These are phyloP conservation scores for Corynespora cassiicola DNA, from an alignment of 2,329 filamentous ascomycete species.

Conservation along the genomic window DNA sequence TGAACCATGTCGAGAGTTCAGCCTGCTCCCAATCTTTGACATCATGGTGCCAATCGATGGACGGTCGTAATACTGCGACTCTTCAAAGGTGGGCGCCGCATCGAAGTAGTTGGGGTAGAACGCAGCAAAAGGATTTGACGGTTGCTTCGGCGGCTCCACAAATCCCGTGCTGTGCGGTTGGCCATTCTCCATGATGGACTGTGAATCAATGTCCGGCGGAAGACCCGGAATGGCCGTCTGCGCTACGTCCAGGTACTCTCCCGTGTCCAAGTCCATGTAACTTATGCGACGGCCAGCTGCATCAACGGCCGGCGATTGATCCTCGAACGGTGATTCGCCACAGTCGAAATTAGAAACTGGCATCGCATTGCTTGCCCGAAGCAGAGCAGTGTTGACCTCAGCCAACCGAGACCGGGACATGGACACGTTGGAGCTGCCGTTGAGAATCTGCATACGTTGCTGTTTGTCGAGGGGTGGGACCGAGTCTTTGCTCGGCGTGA, in stretches of 20 bases:
- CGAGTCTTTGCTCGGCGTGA: slow-evolving; percentile 43
- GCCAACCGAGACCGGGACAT: slow-evolving; percentile 33
- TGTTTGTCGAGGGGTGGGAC: slow-evolving; percentile 39
- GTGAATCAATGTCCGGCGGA: slow-evolving; percentile 25
- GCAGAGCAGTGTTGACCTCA: slow-evolving; percentile 39
- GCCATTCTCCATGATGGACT: slow-evolving; percentile 23
- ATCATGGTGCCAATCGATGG: slow-evolving; percentile 43
- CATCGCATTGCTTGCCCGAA: slow-evolving; percentile 26
- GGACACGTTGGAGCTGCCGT: slow-evolving; percentile 35
- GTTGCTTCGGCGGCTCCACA: slow-evolving; percentile 33
- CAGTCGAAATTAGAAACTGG: slow-evolving; percentile 24
- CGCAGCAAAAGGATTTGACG: slow-evolving; percentile 37
- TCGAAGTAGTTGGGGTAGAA: slow-evolving; percentile 46
- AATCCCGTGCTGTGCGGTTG: slow-evolving; percentile 23
- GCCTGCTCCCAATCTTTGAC: slow-evolving; percentile 37
- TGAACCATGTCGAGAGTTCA: slow-evolving; percentile 31
- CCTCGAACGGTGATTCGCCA: slow-evolving; percentile 31
- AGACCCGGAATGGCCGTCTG: slow-evolving; percentile 37
- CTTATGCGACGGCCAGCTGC: slow-evolving; percentile 38
- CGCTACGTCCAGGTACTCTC: slow-evolving; percentile 32
- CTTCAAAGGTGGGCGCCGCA: slow-evolving; percentile 40
- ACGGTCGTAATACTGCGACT: slow-evolving; percentile 44
- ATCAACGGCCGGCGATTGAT: slow-evolving; percentile 32
- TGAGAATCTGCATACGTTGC: slow-evolving; percentile 45
- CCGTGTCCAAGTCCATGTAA: slow-evolving; percentile 46